Evolutionary conservation across 73 alveolate species (phyloP).

Genomic region (Paramecium sonneborni): DNA sequence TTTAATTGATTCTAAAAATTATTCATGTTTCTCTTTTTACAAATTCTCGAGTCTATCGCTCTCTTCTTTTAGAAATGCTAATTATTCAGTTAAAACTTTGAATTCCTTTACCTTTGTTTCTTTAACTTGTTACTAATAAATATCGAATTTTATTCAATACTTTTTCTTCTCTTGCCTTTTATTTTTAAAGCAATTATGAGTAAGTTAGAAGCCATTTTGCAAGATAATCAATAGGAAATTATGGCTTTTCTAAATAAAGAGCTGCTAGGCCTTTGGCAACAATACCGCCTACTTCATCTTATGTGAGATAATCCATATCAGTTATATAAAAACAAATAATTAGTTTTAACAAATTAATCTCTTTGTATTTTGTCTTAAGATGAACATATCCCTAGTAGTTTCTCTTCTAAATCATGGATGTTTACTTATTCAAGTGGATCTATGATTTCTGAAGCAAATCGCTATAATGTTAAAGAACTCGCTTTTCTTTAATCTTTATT

Average conservation of each 20-base stretch:
- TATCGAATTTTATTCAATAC: conserved; percentile 18
- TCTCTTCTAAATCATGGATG: background rate
- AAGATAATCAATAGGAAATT: conserved; percentile 89
- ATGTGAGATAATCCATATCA: conserved; percentile 69
- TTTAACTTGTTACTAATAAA: conserved; percentile 53
- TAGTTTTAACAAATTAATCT: background rate
- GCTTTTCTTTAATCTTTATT: background rate
- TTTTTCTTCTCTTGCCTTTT: conserved; percentile 13
- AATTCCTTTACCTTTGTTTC: conserved; percentile 62
- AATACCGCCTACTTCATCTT: conserved; percentile 76
- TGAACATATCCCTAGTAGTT: background rate
- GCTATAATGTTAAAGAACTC: background rate
- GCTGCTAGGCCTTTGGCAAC: conserved; percentile 86
- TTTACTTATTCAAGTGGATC: background rate
- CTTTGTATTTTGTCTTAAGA: background rate
- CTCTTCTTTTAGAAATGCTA: conserved; percentile 60
- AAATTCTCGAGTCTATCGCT: conserved; percentile 27
- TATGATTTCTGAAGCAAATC: background rate
- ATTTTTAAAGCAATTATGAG: conserved; percentile 60
- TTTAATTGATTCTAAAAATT: conserved; percentile 57
- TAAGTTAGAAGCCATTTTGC: conserved; percentile 92
- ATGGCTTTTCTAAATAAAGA: conserved; percentile 81
- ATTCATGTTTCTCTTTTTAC: conserved; percentile 37
- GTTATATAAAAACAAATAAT: conserved; percentile 29
- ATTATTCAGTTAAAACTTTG: conserved; percentile 63